These are phyloP conservation scores for Aspergillus heteromorphus DNA, from an alignment of 495 filamentous ascomycete species.

Conservation along the genomic window DNA sequence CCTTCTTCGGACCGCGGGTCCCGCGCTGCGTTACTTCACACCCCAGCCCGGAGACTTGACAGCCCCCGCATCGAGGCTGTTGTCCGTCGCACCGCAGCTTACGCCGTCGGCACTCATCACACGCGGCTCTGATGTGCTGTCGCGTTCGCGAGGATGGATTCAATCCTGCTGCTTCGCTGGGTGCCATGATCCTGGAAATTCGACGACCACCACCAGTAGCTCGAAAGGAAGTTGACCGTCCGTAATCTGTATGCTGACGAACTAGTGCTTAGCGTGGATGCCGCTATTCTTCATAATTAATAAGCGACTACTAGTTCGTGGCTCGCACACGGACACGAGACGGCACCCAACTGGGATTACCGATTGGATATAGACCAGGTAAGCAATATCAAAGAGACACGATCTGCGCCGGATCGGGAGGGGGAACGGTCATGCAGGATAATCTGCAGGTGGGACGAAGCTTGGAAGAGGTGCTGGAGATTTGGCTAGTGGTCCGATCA, in stretches of 20 bases:
- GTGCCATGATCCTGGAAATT: background rate
- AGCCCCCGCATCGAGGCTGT: slow-evolving; percentile 39
- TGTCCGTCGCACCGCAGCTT: slow-evolving; percentile 47
- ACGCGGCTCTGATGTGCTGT: slow-evolving; percentile 21
- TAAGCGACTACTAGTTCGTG: no score
- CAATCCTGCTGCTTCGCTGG: background rate
- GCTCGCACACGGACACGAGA: no score
- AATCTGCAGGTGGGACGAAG: no score
- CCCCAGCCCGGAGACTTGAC: slow-evolving; percentile 32
- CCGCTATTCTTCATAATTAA: no score
- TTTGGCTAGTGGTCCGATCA: no score
- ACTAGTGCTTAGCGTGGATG: no score
- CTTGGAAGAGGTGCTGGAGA: no score
- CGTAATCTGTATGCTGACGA: background rate
- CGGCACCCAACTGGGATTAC: no score
- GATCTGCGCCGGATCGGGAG: no score
- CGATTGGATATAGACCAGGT: no score
- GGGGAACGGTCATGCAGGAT: no score
- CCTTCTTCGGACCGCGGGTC: slow-evolving; percentile 43
- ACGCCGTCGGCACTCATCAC: slow-evolving; percentile 44
- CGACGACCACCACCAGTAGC: background rate
- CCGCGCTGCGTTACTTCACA: slow-evolving; percentile 37
- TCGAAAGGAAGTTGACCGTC: background rate
- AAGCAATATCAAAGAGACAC: no score
- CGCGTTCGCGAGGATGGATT: background rate